Conservation (phyloP, 208 protist genomes). For the Acanthamoeba rhysodes region DNA sequence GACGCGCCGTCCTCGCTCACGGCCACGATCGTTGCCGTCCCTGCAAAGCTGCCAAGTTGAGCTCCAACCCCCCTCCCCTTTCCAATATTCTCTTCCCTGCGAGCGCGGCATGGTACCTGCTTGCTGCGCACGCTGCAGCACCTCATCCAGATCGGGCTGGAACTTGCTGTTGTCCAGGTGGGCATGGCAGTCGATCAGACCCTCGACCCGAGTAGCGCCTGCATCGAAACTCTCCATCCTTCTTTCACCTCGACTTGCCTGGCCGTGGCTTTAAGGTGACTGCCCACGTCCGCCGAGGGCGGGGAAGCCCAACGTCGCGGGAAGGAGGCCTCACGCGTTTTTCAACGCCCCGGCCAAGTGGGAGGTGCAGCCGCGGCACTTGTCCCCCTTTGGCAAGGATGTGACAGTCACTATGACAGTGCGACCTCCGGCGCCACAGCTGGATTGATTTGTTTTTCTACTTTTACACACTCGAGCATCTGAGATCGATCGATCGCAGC, state of each 20-base stretch:
- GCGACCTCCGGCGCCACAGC: background rate
- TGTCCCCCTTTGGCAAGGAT: background rate
- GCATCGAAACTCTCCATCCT: background rate
- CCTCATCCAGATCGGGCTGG: background rate
- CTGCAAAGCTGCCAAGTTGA: background rate
- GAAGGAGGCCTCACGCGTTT: background rate
- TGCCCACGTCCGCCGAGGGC: background rate
- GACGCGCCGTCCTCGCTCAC: slow-evolving; percentile 3
- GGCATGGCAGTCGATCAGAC: background rate
- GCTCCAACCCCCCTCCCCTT: no score
- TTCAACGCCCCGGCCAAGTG: background rate
- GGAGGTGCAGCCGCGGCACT: background rate
- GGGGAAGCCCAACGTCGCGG: background rate
- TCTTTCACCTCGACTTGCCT: no score
- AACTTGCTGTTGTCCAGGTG: background rate
- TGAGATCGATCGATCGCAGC: background rate
- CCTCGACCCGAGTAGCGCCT: background rate
- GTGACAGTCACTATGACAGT: background rate
- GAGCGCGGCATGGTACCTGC: background rate
- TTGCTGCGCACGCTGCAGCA: background rate
- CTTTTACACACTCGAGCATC: background rate
- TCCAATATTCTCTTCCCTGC: no score
- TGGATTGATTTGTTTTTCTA: background rate
- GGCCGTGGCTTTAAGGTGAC: background rate
- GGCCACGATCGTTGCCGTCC: background rate